These are phyloP conservation scores for Stagonosporopsis chrysanthemi DNA, from an alignment of 2,329 filamentous ascomycete species.

Conservation along the genomic window DNA sequence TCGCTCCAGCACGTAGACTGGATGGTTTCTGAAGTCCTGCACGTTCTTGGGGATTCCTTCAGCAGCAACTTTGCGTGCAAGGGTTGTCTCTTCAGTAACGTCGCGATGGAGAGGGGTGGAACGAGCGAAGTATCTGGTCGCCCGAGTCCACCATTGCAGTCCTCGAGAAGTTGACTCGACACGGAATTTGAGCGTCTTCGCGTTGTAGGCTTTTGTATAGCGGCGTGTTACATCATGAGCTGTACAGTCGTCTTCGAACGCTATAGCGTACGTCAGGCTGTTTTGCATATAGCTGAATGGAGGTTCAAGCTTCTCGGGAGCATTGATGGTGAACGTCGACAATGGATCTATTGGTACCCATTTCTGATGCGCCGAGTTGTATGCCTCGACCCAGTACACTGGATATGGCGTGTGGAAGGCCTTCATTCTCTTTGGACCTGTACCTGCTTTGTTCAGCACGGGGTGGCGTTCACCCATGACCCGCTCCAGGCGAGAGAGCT, in stretches of 20 bases:
- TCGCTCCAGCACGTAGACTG: slow-evolving; percentile 75
- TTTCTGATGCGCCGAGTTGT: slow-evolving; percentile 84
- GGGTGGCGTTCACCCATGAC: slow-evolving; percentile 41
- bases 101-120: slow-evolving; percentile 67
- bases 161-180: slow-evolving; percentile 72
- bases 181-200: slow-evolving; percentile 84
- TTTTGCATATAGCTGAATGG: slow-evolving; percentile 80
- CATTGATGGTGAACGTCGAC: slow-evolving; percentile 80
- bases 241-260: slow-evolving; percentile 80
- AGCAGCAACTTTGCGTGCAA: slow-evolving; percentile 72
- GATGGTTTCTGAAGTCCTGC: slow-evolving; percentile 86
- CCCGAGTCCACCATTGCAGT: slow-evolving; percentile 62
- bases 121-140: slow-evolving; percentile 55
- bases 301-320: slow-evolving; percentile 79
- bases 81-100: slow-evolving; percentile 81
- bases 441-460: slow-evolving; percentile 34
- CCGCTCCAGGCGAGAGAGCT: slow-evolving; percentile 43
- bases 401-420: slow-evolving; percentile 78
- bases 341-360: slow-evolving; percentile 90
- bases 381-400: slow-evolving; percentile 93
- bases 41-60: slow-evolving; percentile 87
- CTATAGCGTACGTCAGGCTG: slow-evolving; percentile 80
- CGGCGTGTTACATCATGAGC: slow-evolving; percentile 86
- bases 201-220: slow-evolving; percentile 87
- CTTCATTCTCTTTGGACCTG: slow-evolving; percentile 49